Evolutionary conservation across 1,139 yeast genomes (phyloP), one percentile per base, ranked within the genome.

Genomic region (Debaryomyces coudertii): DNA sequence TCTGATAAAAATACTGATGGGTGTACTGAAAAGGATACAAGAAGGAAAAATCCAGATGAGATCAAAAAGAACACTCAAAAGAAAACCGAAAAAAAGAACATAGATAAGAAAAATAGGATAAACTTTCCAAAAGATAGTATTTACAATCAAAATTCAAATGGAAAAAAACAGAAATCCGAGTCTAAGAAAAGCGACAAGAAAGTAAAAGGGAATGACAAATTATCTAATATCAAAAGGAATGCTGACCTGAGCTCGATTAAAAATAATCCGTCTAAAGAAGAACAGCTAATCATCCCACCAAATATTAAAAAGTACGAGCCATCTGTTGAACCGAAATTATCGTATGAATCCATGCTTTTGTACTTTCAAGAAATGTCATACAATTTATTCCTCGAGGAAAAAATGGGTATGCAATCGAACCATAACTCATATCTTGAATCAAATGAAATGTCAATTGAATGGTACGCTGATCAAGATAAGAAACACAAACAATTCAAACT

Each of bases 361-460:
- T 85, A 85, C 56, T 79, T 75, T 56, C 67, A 76, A 52, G 84
- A 82, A 54, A 77, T 83, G 69, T 76, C 86, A 49, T 78, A 77
- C 60, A 83, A 83, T 47, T 63, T 85, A 46, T 83, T 82, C 50
- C 66, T 82, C 43, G 92, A 85, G 59, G 88, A 84, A 53, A 67
- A 72, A 39, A 61, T 71, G 28, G 76, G 74, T 35, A 29, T 43
- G 25, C 72, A 73, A 29, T 70, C 80, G 36, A 71, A 82, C 40
- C 66, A 74, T 2, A 72, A 77, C 34, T 55, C 61, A 34, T 58
- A 56, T 36, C 57, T 68, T 14, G 75, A 79, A 39, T 62, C 76
- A 1, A 57, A 60, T 2, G 76, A 71, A 43, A 63, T 71, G 52
- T 54, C 65, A 24, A 68, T 84, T 42, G 81, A 78, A 48, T 81